A percentile compares a stretch with the other conserved stretches of the same genome.
These are phyloP conservation scores for Colletotrichum tanaceti DNA, from an alignment of 2,329 filamentous ascomycete genomes.

Conservation along the genomic window DNA sequence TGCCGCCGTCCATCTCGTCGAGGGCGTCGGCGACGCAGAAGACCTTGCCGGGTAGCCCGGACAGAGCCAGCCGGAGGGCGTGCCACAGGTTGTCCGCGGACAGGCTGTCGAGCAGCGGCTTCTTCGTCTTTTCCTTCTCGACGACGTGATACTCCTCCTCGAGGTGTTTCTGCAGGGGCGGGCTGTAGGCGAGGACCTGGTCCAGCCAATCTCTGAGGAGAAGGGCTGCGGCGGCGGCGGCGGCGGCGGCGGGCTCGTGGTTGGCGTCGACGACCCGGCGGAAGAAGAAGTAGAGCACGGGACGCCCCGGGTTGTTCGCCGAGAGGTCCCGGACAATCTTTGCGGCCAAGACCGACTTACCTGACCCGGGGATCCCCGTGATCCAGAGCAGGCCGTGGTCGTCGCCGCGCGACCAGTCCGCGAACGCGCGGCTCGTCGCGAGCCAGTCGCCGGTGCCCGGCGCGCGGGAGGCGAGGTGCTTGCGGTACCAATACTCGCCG, in stretches of 20 bases:
- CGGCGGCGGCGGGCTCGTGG: conserved; percentile 45
- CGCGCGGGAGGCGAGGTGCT: conserved; percentile 43
- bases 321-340: conserved; percentile 15
- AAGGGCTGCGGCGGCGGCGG: too few species aligned
- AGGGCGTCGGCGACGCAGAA: conserved; percentile 58
- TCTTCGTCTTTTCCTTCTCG: neutral
- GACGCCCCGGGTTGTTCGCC: conserved; percentile 27
- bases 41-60: conserved; percentile 42
- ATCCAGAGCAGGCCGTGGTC: conserved; percentile 45
- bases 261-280: conserved; percentile 54
- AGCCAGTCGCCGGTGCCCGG: conserved; percentile 43
- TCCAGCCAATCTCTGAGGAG: conserved; percentile 51
- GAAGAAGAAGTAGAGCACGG: conserved; percentile 55
- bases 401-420: conserved; percentile 36
- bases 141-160: conserved; percentile 40
- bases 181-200: conserved; percentile 49
- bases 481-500: conserved; percentile 47
- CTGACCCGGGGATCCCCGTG: conserved; percentile 52
- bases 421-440: conserved; percentile 35
- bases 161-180: conserved; percentile 46
- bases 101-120: conserved; percentile 39
- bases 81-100: conserved; percentile 47
- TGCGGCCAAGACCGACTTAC: conserved; percentile 26
- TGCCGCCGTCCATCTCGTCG: conserved; percentile 59
- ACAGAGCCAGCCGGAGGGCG: conserved; percentile 45